Conservation (phyloP, 257 asterid genomes). For the Fraxinus anomala region DNA sequence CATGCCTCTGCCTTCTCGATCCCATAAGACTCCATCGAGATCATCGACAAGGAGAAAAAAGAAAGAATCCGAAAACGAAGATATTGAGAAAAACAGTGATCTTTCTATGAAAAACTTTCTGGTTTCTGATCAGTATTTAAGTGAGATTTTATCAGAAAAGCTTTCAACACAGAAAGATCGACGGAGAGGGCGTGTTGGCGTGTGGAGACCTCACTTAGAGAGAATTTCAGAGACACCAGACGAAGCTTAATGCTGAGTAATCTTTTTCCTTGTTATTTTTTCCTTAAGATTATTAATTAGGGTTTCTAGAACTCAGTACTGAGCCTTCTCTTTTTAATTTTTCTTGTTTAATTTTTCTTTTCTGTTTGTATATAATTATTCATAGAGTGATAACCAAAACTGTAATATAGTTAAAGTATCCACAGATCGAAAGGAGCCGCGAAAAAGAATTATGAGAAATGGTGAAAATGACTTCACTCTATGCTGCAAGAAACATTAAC, state of each 20-base stretch:
- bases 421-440: background rate
- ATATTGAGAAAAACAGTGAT: background rate
- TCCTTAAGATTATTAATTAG: conserved; percentile 33
- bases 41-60: conserved; percentile 48
- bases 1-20: conserved; percentile 62
- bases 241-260: conserved; percentile 40
- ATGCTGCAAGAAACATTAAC: background rate
- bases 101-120: conserved; percentile 31
- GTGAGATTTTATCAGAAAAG: conserved; percentile 79
- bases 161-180: conserved; percentile 68
- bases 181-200: conserved; percentile 78
- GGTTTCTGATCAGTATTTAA: conserved; percentile 65
- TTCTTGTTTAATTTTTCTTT: background rate
- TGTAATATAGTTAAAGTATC: background rate
- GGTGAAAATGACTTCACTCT: background rate
- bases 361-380: conserved; percentile 40
- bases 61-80: conserved; percentile 28
- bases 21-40: conserved; percentile 38
- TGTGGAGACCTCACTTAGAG: conserved; percentile 87
- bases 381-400: background rate
- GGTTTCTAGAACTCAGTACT: conserved; percentile 41
- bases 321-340: conserved; percentile 1
- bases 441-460: background rate
- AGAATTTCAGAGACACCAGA: conserved; percentile 75
- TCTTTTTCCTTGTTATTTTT: conserved; percentile 14